Conservation (phyloP, 208 protist species). For the Leishmania tarentolae region DNA sequence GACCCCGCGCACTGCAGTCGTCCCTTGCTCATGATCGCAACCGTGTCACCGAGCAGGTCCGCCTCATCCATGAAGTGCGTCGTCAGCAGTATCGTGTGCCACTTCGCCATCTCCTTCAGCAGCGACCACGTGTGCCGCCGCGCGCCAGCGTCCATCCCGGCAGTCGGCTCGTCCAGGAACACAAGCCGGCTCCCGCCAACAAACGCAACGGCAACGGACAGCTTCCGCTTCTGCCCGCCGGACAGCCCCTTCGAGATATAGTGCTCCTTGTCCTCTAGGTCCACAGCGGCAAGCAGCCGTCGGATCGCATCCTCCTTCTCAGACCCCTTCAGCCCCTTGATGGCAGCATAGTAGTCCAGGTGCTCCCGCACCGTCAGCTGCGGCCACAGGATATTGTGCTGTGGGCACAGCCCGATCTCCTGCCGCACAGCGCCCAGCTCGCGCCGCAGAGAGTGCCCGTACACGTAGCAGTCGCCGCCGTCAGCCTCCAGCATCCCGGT, state of each 20-base stretch:
- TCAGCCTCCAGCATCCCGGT: slow-evolving; percentile 73
- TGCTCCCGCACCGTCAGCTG: slow-evolving; percentile 91
- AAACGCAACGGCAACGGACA: slow-evolving; percentile 86
- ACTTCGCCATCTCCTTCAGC: slow-evolving; percentile 32
- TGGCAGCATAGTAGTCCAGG: slow-evolving; percentile 82
- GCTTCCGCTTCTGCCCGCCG: slow-evolving; percentile 88
- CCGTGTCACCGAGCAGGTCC: slow-evolving; percentile 91
- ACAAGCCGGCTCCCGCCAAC: slow-evolving; percentile 71
- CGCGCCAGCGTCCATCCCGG: slow-evolving; percentile 78
- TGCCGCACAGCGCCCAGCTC: slow-evolving; percentile 54
- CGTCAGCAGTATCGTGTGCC: slow-evolving; percentile 61
- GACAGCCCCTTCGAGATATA: slow-evolving; percentile 54
- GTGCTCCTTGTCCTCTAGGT: slow-evolving; percentile 61
- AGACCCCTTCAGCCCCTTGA: slow-evolving; percentile 79
- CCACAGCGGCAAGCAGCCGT: slow-evolving; percentile 52
- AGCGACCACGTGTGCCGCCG: slow-evolving; percentile 80
- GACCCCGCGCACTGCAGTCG: slow-evolving; percentile 59
- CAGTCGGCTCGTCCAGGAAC: slow-evolving; percentile 91
- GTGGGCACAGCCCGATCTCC: slow-evolving; percentile 69
- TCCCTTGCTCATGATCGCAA: slow-evolving; percentile 92
- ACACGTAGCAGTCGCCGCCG: slow-evolving; percentile 71
- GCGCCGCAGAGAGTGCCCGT: slow-evolving; percentile 62
- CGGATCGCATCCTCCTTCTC: slow-evolving; percentile 34
- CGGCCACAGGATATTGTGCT: slow-evolving; percentile 69
- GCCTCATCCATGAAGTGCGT: slow-evolving; percentile 98